Evolutionary conservation across 208 protist genomes (phyloP), one percentile per base, ranked within the genome.

Genomic region (Wallacemonas sp.): DNA sequence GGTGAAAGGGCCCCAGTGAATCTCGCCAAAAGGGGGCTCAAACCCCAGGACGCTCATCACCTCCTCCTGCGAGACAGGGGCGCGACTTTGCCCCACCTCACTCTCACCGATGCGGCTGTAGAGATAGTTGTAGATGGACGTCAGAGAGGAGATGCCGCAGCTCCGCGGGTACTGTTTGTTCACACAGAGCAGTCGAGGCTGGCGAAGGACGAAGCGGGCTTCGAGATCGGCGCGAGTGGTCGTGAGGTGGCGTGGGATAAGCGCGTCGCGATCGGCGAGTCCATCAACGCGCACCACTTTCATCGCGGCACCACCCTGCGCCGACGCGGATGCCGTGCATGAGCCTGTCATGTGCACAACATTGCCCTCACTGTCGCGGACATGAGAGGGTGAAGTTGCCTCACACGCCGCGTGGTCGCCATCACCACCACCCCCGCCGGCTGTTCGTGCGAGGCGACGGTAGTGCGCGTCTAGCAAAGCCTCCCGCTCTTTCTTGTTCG

Each of bases 111-210:
- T 62, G 47, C 79, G 75, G 62, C 79, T 88, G 75, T 95, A 97
- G 11, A 97, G 75, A 66, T 94, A 97, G 77, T 97, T 97, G 67
- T 91, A 96, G n/a, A 96, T 66, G 1, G 84, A 90, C 12, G 84
- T 82, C 19, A 97, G 72, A 12, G 88, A 96, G 27, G 85, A 80
- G 27, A 97, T 62, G 47, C 94, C 94, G 65, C 94, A 97, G 64
- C 83, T 88, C 34, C 79, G 80, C 30, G 94, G 94, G 78, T 97
- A 97, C 69, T 97, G 94, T 67, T 94, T 94, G 64, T 75, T 82
- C 31, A 95, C 77, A 30, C 86, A 88, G 24, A 94, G 79, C 36
- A 93, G 65, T 1, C 86, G 80, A 11, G 84, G 84, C 22, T 89
- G 51, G 11, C 84, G 82, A 21, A 97, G 67, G 24, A 80, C 79